These are phyloP conservation scores for Cladosporium sp. DNA, from an alignment of 2,329 filamentous ascomycete species.

Conservation along the genomic window DNA sequence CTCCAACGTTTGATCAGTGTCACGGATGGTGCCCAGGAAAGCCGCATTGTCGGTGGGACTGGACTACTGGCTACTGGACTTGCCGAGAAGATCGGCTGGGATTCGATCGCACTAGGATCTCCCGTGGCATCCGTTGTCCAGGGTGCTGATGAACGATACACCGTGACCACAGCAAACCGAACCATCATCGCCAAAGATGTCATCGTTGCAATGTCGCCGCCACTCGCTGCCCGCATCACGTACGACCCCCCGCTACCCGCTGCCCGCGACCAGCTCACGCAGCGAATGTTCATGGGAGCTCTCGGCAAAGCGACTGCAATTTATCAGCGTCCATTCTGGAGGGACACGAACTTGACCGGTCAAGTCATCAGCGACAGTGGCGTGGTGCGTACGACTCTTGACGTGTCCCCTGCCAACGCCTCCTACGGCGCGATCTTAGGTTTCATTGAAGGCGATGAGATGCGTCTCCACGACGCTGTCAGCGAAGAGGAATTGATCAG, in stretches of 20 bases:
- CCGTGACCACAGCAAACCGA: neutral
- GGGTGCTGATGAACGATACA: neutral
- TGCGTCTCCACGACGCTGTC: conserved; percentile 23
- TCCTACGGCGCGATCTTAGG: conserved; percentile 32
- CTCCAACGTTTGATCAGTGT: conserved; percentile 22
- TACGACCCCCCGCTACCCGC: conserved; percentile 21
- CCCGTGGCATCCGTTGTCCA: neutral
- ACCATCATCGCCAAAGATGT: conserved; percentile 20
- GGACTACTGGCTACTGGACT: conserved; percentile 21
- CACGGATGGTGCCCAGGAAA: conserved; percentile 19
- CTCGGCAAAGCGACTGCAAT: conserved; percentile 23
- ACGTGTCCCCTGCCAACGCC: conserved; percentile 26
- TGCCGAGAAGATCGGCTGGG: conserved; percentile 19
- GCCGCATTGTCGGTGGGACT: conserved; percentile 20
- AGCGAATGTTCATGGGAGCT: conserved; percentile 22
- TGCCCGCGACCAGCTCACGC: conserved; percentile 19
- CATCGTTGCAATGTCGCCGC: conserved; percentile 24
- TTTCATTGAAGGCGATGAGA: conserved; percentile 33
- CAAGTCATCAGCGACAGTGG: conserved; percentile 26
- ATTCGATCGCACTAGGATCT: conserved; percentile 10
- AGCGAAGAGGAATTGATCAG: conserved; percentile 26
- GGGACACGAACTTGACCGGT: conserved; percentile 26
- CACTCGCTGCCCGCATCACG: conserved; percentile 17
- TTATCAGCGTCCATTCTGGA: conserved; percentile 28
- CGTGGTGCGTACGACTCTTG: conserved; percentile 26